Percentiles rank a stretch among this genome's conserved stretches.
Evolutionary conservation across 108 stramenopile species (phyloP).

Genomic region (Skeletonema costatum): DNA sequence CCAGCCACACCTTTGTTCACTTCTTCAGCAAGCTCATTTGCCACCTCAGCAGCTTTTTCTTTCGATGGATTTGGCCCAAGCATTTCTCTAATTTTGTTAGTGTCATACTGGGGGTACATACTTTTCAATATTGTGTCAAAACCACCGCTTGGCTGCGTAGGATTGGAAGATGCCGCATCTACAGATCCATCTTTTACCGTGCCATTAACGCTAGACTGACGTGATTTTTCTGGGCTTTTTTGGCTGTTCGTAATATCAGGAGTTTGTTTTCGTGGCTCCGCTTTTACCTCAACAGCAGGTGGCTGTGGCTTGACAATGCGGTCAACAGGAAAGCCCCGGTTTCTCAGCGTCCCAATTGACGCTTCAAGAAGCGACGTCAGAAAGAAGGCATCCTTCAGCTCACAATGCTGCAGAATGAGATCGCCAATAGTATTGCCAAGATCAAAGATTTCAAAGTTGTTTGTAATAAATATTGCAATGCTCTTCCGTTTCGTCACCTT

Average conservation of each 20-base stretch:
- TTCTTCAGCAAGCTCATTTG: constrained; percentile 54
- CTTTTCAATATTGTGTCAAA: constrained; percentile 55
- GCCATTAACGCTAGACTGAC: not conserved
- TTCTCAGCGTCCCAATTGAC: constrained; percentile 67
- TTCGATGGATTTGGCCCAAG: constrained; percentile 61
- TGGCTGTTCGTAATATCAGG: not conserved
- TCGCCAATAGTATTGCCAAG: constrained; percentile 73
- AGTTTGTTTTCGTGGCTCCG: not conserved
- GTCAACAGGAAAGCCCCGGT: constrained; percentile 79
- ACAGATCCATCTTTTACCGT: not conserved
- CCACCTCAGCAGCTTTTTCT: constrained; percentile 61
- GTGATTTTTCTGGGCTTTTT: constrained; percentile 2
- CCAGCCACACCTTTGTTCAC: not conserved
- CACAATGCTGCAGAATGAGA: constrained; percentile 71
- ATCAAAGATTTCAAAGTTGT: constrained; percentile 77
- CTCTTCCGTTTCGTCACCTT: constrained; percentile 22
- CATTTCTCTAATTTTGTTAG: constrained; percentile 45
- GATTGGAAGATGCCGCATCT: constrained; percentile 4
- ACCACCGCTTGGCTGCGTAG: constrained; percentile 17
- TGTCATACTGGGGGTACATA: constrained; percentile 70
- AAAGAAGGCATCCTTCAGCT: constrained; percentile 80
- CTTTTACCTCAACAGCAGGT: constrained; percentile 1
- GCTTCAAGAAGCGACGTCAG: constrained; percentile 72
- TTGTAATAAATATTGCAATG: constrained; percentile 55
- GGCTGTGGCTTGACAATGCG: constrained; percentile 45